These are phyloP conservation scores for Jackrogersella multiformis DNA, from an alignment of 495 filamentous ascomycete species.

Conservation along the genomic window DNA sequence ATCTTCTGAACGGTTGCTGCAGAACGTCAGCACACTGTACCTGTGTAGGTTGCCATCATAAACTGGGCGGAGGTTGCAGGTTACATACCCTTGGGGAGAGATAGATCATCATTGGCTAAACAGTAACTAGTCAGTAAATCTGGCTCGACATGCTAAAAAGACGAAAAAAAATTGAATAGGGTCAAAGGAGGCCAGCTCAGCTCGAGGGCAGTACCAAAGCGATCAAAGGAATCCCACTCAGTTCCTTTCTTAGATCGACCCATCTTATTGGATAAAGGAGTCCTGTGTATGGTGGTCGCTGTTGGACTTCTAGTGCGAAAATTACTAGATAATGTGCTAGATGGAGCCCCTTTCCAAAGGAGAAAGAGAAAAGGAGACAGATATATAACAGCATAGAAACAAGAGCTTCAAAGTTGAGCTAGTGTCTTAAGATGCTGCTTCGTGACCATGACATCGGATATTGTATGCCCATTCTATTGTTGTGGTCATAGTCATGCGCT, in stretches of 20 bases:
- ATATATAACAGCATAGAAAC: background rate
- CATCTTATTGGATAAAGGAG: conserved; percentile 17
- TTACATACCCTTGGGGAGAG: conserved; percentile 85
- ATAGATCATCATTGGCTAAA: conserved; percentile 87
- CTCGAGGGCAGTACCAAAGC: conserved; percentile 4
- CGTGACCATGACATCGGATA: background rate
- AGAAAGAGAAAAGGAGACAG: background rate
- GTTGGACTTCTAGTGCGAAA: background rate
- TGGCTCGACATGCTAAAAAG: background rate
- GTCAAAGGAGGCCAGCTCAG: conserved; percentile 1
- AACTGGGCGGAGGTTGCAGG: background rate
- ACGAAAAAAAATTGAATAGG: conserved; percentile 1
- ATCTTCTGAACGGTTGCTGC: conserved; percentile 98
- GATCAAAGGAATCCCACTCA: background rate
- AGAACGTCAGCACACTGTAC: conserved; percentile 7
- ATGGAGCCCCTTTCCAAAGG: background rate
- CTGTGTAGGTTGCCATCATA: background rate
- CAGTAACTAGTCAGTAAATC: conserved; percentile 38
- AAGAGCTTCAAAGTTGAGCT: background rate
- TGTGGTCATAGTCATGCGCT: background rate
- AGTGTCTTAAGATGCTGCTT: background rate
- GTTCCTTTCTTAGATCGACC: conserved; percentile 2
- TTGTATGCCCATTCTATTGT: conserved; percentile 8
- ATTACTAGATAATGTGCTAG: background rate
- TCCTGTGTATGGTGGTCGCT: background rate